These are phyloP conservation scores for Daldinia childiae DNA, from an alignment of 495 filamentous ascomycete genomes.

Conservation along the genomic window DNA sequence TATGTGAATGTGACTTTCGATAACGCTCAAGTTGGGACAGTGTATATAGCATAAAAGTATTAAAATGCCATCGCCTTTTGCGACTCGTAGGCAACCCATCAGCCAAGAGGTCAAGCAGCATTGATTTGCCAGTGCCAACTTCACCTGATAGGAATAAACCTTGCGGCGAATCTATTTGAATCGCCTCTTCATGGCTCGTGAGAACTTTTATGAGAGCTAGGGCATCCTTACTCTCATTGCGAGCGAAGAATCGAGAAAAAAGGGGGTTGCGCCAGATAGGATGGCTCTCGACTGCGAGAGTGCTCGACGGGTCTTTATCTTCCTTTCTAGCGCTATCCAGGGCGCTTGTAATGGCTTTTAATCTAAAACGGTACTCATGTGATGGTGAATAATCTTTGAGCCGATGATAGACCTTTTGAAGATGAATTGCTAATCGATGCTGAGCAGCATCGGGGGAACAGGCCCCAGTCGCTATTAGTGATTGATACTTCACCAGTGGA, in stretches of 20 bases:
- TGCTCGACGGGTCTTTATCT: slow-evolving; percentile 27
- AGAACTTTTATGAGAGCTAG: slow-evolving; percentile 68
- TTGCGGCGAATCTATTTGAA: slow-evolving; percentile 68
- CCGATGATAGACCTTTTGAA: slow-evolving; percentile 72
- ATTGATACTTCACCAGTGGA: slow-evolving; percentile 73
- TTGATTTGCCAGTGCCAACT: slow-evolving; percentile 76
- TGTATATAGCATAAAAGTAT: slow-evolving; percentile 77
- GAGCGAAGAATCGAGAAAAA: slow-evolving; percentile 55
- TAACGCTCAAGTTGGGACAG: slow-evolving; percentile 69
- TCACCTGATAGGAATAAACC: slow-evolving; percentile 75
- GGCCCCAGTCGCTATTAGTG: slow-evolving; percentile 66
- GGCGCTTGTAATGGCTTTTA: slow-evolving; percentile 60
- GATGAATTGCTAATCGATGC: slow-evolving; percentile 71
- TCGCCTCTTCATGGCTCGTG: slow-evolving; percentile 69
- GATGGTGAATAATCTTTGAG: slow-evolving; percentile 75
- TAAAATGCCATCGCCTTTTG: slow-evolving; percentile 78
- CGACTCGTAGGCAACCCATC: slow-evolving; percentile 71
- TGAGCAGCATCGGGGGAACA: slow-evolving; percentile 72
- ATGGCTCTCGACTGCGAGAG: slow-evolving; percentile 55
- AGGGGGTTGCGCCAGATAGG: slow-evolving; percentile 61
- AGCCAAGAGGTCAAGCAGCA: slow-evolving; percentile 75
- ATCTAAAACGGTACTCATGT: slow-evolving; percentile 65
- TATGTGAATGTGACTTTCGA: slow-evolving; percentile 51
- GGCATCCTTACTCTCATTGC: slow-evolving; percentile 53
- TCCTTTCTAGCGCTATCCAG: slow-evolving; percentile 46